Evolutionary conservation across 2,329 filamentous ascomycete species (phyloP).

Genomic region (Fusarium heterosporum): DNA sequence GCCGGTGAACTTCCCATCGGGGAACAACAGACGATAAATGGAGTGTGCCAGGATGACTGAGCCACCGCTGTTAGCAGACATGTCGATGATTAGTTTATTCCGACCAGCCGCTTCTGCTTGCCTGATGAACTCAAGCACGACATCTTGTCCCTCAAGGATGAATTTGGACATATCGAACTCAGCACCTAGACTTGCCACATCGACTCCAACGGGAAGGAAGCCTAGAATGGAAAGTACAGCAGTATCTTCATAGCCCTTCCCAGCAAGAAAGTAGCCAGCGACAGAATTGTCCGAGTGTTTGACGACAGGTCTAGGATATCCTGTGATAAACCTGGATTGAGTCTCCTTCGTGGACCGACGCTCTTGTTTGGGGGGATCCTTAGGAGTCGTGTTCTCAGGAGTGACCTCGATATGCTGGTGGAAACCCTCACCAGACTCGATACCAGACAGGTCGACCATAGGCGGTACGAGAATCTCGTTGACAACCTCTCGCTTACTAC

Average conservation of each 20-base stretch:
- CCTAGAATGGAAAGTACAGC: constrained; percentile 42
- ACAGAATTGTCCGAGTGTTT: constrained; percentile 30
- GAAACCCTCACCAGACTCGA: constrained; percentile 41
- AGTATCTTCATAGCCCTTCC: constrained; percentile 36
- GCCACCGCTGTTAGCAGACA: constrained; percentile 43
- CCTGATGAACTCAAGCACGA: constrained; percentile 38
- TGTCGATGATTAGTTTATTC: constrained; percentile 44
- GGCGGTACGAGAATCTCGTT: constrained; percentile 31
- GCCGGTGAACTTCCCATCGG: constrained; percentile 31
- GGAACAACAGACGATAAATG: constrained; percentile 42
- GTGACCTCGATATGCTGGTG: constrained; percentile 36
- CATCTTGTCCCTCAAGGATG: constrained; percentile 34
- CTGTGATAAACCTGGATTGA: neutral
- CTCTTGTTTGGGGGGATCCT: constrained; percentile 11
- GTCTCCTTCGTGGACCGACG: constrained; percentile 10
- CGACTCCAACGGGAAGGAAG: constrained; percentile 38
- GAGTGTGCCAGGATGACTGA: constrained; percentile 36
- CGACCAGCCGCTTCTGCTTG: constrained; percentile 34
- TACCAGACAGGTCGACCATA: constrained; percentile 33
- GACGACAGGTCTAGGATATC: constrained; percentile 35
- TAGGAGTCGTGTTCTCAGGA: constrained; percentile 15
- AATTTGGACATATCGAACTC: constrained; percentile 24
- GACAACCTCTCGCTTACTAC: constrained; percentile 20
- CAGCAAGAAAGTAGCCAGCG: constrained; percentile 40
- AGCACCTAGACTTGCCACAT: neutral